Evolutionary conservation across 768 basidiomycete species (phyloP).

Genomic region (Lentinula guzmanii): DNA sequence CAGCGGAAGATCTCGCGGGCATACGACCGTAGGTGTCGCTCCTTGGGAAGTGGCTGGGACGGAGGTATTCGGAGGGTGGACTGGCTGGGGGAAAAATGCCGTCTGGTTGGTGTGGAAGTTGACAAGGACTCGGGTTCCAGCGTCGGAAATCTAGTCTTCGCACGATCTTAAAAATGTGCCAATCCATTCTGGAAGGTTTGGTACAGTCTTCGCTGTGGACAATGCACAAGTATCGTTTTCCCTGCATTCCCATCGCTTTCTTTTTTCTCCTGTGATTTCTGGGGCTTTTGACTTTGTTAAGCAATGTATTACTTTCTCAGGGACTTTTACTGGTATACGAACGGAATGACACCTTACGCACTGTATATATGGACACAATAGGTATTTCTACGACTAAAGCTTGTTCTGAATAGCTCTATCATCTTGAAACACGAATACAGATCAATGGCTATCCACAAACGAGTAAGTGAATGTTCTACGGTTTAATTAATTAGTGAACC

Average conservation of each 20-base stretch:
- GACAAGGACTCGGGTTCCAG: slow-evolving; percentile 29
- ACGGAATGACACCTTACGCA: background rate
- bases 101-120: slow-evolving; percentile 56
- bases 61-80: slow-evolving; percentile 61
- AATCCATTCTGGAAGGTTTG: background rate
- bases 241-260: background rate
- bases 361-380: no score
- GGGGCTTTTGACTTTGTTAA: background rate
- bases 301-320: background rate
- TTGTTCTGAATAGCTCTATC: no score
- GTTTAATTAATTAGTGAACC: no score
- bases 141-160: slow-evolving; percentile 45
- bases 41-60: slow-evolving; percentile 62
- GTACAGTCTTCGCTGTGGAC: background rate
- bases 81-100: slow-evolving; percentile 60
- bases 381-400: no score
- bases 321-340: background rate
- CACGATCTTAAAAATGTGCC: background rate
- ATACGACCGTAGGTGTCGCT: slow-evolving; percentile 56
- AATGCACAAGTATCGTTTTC: no score
- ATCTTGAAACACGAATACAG: no score
- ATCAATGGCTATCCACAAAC: no score
- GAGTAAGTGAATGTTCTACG: no score
- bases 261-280: background rate
- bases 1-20: slow-evolving; percentile 56